Base-by-base conservation (phyloP, 768 basidiomycete species). In the Trametes cinnabarina region DNA sequence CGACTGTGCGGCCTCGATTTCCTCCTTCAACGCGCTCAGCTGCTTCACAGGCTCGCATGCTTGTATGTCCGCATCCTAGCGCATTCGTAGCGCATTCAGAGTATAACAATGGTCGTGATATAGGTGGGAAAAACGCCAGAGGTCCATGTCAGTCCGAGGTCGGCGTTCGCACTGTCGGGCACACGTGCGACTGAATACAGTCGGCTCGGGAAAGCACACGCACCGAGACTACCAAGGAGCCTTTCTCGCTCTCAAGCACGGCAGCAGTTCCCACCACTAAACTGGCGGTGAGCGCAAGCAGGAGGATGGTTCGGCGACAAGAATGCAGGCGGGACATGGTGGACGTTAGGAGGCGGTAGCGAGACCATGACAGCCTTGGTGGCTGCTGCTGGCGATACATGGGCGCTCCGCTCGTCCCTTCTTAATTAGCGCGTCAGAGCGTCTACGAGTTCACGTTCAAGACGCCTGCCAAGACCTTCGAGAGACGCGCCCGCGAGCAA, bases 1-100 rank as follows among this genome's bases (percentile, higher is more conserved):
- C 25, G 88, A 91, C 70, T 84, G 79, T 56, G 79, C 71, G 41
- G 77, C 83, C 63, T 88, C 87, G 26, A 89, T 71, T 9, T 79
- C 75, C 54, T 73, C 69, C 69, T 90, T 90, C 52, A 92, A 75
- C 51, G 76, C 71, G 66, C 80, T 79, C 51, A 92, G 76, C 66
- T 73, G 71, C 55, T 73, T 68, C 11, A 82, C 67, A 3, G 77
- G 72, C 37, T 64, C 54, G 61, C 80, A 79, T 68, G 72, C 64
- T 43, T 73, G 67, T 25, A 83, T 66, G 46, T 81, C 80, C 46
- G 74, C 70, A 56, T 76, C 76, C 81, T 83, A 57, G 39, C 11
- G 19, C 20, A 32, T 1, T 0, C 19, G 30, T 12, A 8, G 25
- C 28, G 25, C 44, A 2, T 6, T 4, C 23, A 25, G 14, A 15